Percentiles rank a stretch among this genome's conserved stretches.
Evolutionary conservation across 1,284 basidiomycete genomes (phyloP).

Genomic region (Stereum hirsutum): DNA sequence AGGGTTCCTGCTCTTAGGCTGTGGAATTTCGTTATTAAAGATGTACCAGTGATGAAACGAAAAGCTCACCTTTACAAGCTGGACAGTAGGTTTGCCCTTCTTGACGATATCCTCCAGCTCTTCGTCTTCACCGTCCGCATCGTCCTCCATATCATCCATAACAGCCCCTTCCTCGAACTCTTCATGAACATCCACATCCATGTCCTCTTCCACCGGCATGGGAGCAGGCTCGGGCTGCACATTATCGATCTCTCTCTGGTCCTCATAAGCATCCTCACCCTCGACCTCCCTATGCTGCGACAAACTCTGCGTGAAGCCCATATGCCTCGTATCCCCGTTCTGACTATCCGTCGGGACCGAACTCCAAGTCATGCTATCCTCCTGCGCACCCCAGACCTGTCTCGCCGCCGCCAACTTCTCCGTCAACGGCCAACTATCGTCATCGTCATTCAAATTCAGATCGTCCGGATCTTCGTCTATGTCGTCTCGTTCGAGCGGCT

Average conservation of each 20-base stretch:
- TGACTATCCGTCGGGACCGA: conserved; percentile 35
- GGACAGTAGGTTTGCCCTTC: conserved; percentile 27
- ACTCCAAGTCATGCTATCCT: conserved; percentile 68
- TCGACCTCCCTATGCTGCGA: no score
- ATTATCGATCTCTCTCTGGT: not conserved
- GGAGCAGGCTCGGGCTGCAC: conserved; percentile 7
- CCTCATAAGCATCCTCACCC: conserved; percentile 4
- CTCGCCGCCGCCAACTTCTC: conserved; percentile 45
- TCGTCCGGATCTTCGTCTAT: conserved; percentile 15
- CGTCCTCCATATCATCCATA: conserved; percentile 19
- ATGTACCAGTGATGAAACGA: not conserved
- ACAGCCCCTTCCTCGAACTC: conserved; percentile 10
- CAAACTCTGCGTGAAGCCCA: not conserved
- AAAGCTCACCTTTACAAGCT: conserved; percentile 34
- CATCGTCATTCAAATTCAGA: conserved; percentile 20
- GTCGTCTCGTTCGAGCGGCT: conserved; percentile 20
- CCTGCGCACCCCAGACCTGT: conserved; percentile 30
- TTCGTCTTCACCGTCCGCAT: conserved; percentile 14
- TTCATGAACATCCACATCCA: conserved; percentile 12
- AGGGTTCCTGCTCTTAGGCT: conserved; percentile 6
- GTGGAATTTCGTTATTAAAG: not conserved
- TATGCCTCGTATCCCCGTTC: conserved; percentile 12
- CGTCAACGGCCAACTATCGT: conserved; percentile 67
- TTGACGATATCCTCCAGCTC: conserved; percentile 24
- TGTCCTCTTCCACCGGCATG: conserved; percentile 23